Evolutionary conservation across 1,284 basidiomycete species (phyloP), one percentile per base, ranked within the genome.

Genomic region (Ustilago crameri): DNA sequence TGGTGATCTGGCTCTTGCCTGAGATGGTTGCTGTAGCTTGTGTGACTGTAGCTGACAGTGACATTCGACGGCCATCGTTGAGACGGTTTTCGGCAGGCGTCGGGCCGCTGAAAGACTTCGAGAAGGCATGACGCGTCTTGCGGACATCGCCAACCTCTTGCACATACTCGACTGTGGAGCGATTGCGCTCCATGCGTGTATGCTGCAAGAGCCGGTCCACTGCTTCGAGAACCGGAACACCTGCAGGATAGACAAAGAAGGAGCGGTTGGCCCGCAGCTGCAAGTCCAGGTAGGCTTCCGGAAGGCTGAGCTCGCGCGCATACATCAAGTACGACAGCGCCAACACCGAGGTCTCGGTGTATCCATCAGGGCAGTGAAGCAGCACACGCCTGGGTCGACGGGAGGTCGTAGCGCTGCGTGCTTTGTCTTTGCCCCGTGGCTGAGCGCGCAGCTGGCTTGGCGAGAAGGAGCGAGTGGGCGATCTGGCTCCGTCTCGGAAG

Each of bases 211-310:
- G 88, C 85, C 42, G 84, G 85, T 95, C 93, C 53, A 95, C 87
- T 55, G 88, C 87, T 73, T 89, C 87, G 70, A 98, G 85, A n/a
- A 95, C 82, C 0, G 87, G 87, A 51, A 95, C 84, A 83, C 97
- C 95, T 40, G 86, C 86, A 47, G 90, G 89, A 83, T 96, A 97
- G 49, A 98, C 92, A 77, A 96, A 98, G 86, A 98, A 98, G n/a
- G 85, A 86, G 34, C 88, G 84, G 27, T 86, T 82, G 38, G 85
- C 83, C 3, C 83, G 82, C 86, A 91, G 68, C 89, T 91, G 93
- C 80, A 85, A 88, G 85, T 87, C 91, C 87, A 86, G 87, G 87
- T 83, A 98, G 17, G 94, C 95, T 80, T 95, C 92, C 4, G 94
- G 91, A 12, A 97, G 87, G 45, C 87, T 83, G 30, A 83, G 90